Base-by-base conservation (phyloP, 805 yeast genomes). In the Pichia thaimueangensis region DNA sequence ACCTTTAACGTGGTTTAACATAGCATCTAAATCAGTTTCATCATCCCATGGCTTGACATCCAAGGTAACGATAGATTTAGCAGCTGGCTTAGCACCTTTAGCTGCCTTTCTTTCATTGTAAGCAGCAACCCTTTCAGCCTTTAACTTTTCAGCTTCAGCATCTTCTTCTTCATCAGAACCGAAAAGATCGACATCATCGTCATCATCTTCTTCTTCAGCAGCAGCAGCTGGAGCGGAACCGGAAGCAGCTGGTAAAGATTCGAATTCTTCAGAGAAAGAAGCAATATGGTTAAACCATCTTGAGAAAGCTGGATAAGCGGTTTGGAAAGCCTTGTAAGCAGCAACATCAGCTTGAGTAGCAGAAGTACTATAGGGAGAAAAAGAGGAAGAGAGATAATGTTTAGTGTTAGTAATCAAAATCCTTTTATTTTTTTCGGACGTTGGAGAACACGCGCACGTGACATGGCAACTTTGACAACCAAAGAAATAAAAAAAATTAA, bases 21-120 rank as follows among this genome's bases (percentile, higher is more conserved):
- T 66, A 70, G 82, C 82, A 51, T 93, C 95, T 67, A 93, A 77
- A 67, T 91, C 82, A 59, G 99, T 93, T 79, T 93, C 97, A 65
- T 93, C 98, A 72, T 93, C 98, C 99, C 99, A 93, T 74, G 97
- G 97, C 82, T 93, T 93, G 60, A 93, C 95, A 61, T 93, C 98
- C 61, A 93, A 65, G 63, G 99, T 91, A 64, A 93, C 96, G 57
- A 88, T 74, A 50, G 97, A 86, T 79, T 93, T 93, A 65, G 98
- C 97, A 71, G 96, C 96, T 63, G 97, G 88, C 80, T 88, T 88
- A 62, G 97, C 87, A 67, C 94, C 94, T 76, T 85, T 85, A 58
- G 91, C 82, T 57, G 96, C 96, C 83, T 93, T 93, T 82, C 84
- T 88, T 63, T 94, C 96, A 64, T 86, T 85, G 81, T 93, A 93